A percentile compares a stretch with the other conserved stretches of the same genome.
phyloP scores from a whole-genome alignment of 2,329 filamentous ascomycete species.

The Aspergillus sp. region DNA sequence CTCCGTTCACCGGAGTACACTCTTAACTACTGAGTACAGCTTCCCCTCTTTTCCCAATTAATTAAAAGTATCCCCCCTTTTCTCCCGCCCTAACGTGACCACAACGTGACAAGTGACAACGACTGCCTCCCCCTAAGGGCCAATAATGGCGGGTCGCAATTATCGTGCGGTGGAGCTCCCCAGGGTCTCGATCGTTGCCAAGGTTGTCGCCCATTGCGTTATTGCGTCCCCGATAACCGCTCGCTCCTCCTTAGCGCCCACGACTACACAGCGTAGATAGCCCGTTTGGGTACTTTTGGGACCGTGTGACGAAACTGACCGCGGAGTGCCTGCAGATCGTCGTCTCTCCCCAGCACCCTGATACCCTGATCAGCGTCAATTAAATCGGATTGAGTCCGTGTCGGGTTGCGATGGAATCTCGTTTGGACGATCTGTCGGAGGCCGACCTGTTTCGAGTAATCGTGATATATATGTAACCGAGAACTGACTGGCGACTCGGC shows the following conservation, averaged over 20 bases:
- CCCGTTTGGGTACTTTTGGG: too few species aligned
- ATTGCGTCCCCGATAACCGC: neutral
- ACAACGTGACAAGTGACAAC: neutral
- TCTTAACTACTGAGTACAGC: too few species aligned
- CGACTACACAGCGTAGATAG: too few species aligned
- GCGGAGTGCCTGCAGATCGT: neutral
- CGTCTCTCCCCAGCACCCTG: too few species aligned
- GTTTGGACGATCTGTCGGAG: too few species aligned
- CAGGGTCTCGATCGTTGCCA: constrained; percentile 22
- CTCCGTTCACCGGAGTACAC: too few species aligned
- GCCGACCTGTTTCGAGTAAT: neutral
- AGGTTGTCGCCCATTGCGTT: constrained; percentile 1
- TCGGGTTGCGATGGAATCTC: too few species aligned
- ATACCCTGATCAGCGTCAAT: too few species aligned
- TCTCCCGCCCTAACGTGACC: neutral
- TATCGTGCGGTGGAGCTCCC: constrained; percentile 9
- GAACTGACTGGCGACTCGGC: too few species aligned
- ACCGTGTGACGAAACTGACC: neutral
- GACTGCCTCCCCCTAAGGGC: neutral
- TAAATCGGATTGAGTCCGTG: too few species aligned
- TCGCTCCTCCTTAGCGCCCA: neutral
- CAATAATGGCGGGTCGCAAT: constrained; percentile 9
- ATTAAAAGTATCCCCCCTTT: neutral
- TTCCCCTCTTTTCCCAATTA: neutral
- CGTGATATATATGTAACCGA: too few species aligned